These are phyloP conservation scores for Hypoxylon sp. DNA, from an alignment of 2,329 filamentous ascomycete species.

Conservation along the genomic window DNA sequence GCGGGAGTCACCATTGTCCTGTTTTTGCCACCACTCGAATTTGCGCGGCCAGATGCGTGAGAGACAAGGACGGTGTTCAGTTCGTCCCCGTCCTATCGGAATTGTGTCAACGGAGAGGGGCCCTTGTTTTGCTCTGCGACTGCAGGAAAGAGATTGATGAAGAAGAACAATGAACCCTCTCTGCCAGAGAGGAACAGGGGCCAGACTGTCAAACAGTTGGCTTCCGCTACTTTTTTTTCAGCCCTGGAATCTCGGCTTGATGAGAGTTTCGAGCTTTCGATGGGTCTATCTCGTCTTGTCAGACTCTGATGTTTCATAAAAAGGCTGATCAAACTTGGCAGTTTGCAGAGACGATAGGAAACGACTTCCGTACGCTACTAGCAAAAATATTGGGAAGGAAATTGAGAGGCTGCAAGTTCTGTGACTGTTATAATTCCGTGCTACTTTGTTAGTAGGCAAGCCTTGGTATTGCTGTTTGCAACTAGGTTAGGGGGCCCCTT, in stretches of 20 bases:
- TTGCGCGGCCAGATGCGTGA: slow-evolving; percentile 45
- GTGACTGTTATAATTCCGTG: slow-evolving; percentile 56
- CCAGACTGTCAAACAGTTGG: slow-evolving; percentile 45
- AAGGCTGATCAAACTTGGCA: slow-evolving; percentile 51
- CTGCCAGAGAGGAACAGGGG: slow-evolving; percentile 44
- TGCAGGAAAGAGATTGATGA: slow-evolving; percentile 47
- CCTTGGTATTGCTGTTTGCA: slow-evolving; percentile 47
- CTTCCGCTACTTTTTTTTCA: slow-evolving; percentile 40
- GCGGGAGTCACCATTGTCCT: slow-evolving; percentile 62
- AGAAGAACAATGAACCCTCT: slow-evolving; percentile 40
- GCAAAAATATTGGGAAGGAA: slow-evolving; percentile 42
- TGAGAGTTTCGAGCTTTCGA: slow-evolving; percentile 48
- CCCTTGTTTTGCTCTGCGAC: slow-evolving; percentile 49
- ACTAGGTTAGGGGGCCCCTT: slow-evolving; percentile 33
- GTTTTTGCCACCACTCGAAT: slow-evolving; percentile 43
- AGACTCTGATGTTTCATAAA: slow-evolving; percentile 57
- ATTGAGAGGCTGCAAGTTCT: slow-evolving; percentile 53
- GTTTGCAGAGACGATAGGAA: slow-evolving; percentile 50
- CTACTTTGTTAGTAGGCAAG: slow-evolving; percentile 49
- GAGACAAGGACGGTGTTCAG: slow-evolving; percentile 47
- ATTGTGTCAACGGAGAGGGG: slow-evolving; percentile 45
- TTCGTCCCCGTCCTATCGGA: slow-evolving; percentile 46
- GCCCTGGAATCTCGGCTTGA: slow-evolving; percentile 50
- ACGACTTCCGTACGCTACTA: slow-evolving; percentile 37
- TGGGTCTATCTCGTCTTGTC: slow-evolving; percentile 52